A percentile compares a stretch with the other conserved stretches of the same genome.
Evolutionary conservation across 2,329 filamentous ascomycete genomes (phyloP).

Genomic region (Pseudocercospora eumusae): DNA sequence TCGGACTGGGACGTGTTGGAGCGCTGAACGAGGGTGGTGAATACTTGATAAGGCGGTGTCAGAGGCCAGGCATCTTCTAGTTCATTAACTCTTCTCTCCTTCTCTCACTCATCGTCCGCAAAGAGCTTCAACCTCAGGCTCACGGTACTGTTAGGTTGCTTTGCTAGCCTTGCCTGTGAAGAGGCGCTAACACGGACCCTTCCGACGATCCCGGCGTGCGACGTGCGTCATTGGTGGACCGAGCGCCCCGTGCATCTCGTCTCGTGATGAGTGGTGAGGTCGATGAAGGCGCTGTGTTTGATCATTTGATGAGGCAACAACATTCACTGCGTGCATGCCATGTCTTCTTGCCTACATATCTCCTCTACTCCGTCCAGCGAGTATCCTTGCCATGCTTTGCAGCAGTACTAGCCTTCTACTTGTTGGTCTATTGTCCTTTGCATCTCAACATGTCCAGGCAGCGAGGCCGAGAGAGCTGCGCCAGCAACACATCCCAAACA

Average conservation of each 20-base stretch:
- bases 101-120: neutral
- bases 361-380: constrained; percentile 1
- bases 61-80: constrained; percentile 3
- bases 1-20: neutral
- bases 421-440: constrained; percentile 19
- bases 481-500: constrained; percentile 3
- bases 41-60: neutral
- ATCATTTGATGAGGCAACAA: constrained; percentile 18
- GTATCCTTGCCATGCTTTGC: constrained; percentile 25
- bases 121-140: neutral
- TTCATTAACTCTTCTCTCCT: no score
- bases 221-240: neutral
- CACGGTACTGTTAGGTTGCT: no score
- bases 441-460: constrained; percentile 14
- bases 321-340: constrained; percentile 8
- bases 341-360: constrained; percentile 1
- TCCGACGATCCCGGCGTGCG: neutral
- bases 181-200: neutral
- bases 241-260: constrained; percentile 7
- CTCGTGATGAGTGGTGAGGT: constrained; percentile 6
- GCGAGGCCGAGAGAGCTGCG: constrained; percentile 18
- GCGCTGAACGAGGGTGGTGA: neutral
- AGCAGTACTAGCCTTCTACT: constrained; percentile 29
- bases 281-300: constrained; percentile 6
- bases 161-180: neutral